phyloP scores from a whole-genome alignment of 2,329 filamentous ascomycete species.

The Bipolaris victoriae region DNA sequence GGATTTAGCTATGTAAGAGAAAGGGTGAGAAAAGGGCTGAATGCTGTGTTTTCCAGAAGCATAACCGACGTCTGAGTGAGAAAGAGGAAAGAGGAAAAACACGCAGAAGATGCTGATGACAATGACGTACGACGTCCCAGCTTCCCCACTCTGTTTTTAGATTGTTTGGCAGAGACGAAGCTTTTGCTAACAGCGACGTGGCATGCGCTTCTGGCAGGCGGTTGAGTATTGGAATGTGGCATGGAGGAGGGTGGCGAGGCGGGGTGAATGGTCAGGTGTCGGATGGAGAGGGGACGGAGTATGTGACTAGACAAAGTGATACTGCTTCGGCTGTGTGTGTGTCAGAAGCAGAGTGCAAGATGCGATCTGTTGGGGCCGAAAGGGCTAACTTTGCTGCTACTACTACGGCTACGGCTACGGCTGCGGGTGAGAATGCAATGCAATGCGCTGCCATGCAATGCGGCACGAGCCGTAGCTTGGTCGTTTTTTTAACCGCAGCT shows the following conservation, averaged over 20 bases:
- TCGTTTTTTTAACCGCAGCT: background rate
- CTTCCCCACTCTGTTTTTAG: background rate
- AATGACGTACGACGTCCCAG: background rate
- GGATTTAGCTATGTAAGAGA: too few relatives aligned
- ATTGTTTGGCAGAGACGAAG: background rate
- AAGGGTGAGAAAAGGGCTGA: background rate
- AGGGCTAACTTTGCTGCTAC: background rate
- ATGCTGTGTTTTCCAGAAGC: background rate
- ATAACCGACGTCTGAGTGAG: background rate
- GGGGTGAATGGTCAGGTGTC: constrained; percentile 18
- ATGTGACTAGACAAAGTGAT: constrained; percentile 16
- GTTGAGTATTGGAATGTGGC: constrained; percentile 5
- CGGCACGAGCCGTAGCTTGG: constrained; percentile 17
- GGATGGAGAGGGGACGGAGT: constrained; percentile 1
- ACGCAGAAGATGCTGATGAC: background rate
- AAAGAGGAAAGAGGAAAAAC: background rate
- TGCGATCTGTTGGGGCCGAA: background rate
- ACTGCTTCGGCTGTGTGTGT: background rate
- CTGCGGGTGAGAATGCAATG: constrained; percentile 3
- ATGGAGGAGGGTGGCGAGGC: constrained; percentile 10
- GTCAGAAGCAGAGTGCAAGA: background rate
- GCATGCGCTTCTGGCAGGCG: background rate
- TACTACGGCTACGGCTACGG: background rate
- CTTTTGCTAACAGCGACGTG: background rate
- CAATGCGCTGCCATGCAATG: constrained; percentile 12